Percentiles rank a stretch among this genome's conserved stretches.
Evolutionary conservation across 495 filamentous ascomycete genomes (phyloP).

Genomic region (Lophium mytilinum): DNA sequence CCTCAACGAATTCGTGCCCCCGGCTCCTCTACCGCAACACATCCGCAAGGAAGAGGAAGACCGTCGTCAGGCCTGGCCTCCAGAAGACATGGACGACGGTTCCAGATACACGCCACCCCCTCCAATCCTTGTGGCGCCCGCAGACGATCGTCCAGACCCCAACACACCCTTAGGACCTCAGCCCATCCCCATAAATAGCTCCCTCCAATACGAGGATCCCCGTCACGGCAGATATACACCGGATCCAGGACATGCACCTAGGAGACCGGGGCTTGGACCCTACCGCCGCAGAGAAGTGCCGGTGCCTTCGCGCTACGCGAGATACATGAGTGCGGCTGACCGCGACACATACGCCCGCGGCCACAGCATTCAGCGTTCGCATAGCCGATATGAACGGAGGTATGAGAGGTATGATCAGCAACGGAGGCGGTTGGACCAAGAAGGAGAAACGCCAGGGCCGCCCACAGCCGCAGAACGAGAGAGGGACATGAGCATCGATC

Average conservation of each 20-base stretch:
- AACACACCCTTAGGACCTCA: background rate
- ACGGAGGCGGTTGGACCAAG: conserved; percentile 21
- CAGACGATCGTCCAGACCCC: background rate
- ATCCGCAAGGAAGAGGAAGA: too few relatives aligned
- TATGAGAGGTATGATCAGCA: conserved; percentile 21
- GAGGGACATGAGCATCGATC: conserved; percentile 18
- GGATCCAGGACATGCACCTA: conserved; percentile 7
- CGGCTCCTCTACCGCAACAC: background rate
- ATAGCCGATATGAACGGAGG: conserved; percentile 6
- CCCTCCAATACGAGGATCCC: conserved; percentile 14
- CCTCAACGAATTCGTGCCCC: conserved; percentile 34
- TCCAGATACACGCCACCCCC: conserved; percentile 19
- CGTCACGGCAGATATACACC: conserved; percentile 9
- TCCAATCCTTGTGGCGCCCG: background rate
- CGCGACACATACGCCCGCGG: conserved; percentile 20
- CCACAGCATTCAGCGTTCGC: conserved; percentile 12
- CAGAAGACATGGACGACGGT: conserved; percentile 15
- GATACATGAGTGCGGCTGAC: conserved; percentile 18
- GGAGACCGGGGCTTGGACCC: conserved; percentile 8
- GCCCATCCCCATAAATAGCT: conserved; percentile 13
- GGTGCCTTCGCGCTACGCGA: conserved; percentile 18
- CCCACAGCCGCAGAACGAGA: conserved; percentile 11
- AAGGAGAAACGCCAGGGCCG: conserved; percentile 13
- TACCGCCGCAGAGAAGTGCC: conserved; percentile 17
- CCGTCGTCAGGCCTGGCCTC: background rate